Evolutionary conservation across 2,329 filamentous ascomycete genomes (phyloP).

Genomic region (Aspergillus hortae): DNA sequence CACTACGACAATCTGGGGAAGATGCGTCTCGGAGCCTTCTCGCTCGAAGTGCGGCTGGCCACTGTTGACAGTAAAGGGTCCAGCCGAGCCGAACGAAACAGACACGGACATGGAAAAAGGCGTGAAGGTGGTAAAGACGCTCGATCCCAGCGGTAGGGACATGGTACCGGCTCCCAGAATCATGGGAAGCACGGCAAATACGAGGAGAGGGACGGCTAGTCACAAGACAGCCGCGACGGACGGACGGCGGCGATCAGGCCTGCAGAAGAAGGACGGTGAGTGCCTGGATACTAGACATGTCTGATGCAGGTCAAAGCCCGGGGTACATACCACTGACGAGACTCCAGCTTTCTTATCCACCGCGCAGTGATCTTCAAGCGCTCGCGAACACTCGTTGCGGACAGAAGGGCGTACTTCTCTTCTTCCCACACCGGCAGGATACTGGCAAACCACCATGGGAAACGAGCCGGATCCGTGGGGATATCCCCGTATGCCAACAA

Average conservation of each 20-base stretch:
- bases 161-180: slow-evolving; percentile 17
- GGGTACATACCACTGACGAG: slow-evolving; percentile 63
- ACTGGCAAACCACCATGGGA: slow-evolving; percentile 89
- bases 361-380: slow-evolving; percentile 75
- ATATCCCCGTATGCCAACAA: slow-evolving; percentile 72
- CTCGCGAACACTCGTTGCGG: slow-evolving; percentile 71
- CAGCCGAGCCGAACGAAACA: slow-evolving; percentile 27
- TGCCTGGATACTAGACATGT: slow-evolving; percentile 5
- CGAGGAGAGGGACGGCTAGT: slow-evolving; percentile 40
- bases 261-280: slow-evolving; percentile 11
- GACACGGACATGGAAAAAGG: slow-evolving; percentile 36
- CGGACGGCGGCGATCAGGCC: slow-evolving; percentile 29
- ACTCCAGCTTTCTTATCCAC: slow-evolving; percentile 74
- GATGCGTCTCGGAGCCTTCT: slow-evolving; percentile 17
- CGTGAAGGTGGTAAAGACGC: slow-evolving; percentile 30
- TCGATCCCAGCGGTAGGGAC: slow-evolving; percentile 18
- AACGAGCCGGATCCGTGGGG: slow-evolving; percentile 69
- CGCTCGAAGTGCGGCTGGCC: slow-evolving; percentile 2
- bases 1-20: slow-evolving; percentile 32
- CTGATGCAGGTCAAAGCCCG: background rate
- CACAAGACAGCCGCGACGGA: slow-evolving; percentile 40
- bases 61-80: slow-evolving; percentile 5
- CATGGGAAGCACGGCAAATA: slow-evolving; percentile 28
- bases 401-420: slow-evolving; percentile 74
- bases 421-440: slow-evolving; percentile 72